Evolutionary conservation across 306 rosid genomes (phyloP).

Genomic region (Echinosophora koreensis): DNA sequence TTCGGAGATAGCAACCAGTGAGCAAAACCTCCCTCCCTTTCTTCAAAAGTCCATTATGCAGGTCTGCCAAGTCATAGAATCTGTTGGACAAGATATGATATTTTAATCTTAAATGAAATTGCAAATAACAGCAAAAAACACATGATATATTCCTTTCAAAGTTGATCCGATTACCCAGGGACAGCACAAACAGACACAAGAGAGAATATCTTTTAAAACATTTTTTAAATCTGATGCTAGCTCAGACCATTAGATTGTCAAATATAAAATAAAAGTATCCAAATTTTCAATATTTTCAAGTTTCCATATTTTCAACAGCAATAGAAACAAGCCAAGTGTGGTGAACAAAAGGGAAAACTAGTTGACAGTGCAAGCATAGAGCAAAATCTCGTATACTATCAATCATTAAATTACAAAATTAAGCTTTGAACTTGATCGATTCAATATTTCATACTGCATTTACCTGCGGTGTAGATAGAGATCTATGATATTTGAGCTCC

Average conservation of each 20-base stretch:
- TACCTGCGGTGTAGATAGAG: constrained; percentile 94
- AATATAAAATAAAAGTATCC: constrained; percentile 2
- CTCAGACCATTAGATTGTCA: constrained; percentile 1
- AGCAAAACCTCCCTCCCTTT: constrained; percentile 88
- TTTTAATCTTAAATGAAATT: constrained; percentile 35
- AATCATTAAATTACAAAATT: constrained; percentile 36
- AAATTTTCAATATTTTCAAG: constrained; percentile 28
- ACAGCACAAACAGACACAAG: constrained; percentile 17
- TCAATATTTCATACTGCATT: constrained; percentile 23
- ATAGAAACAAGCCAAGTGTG: constrained; percentile 27
- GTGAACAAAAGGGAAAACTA: constrained; percentile 3
- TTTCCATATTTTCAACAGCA: constrained; percentile 32
- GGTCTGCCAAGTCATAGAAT: constrained; percentile 72
- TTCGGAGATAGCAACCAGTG: constrained; percentile 95
- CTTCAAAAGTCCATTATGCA: constrained; percentile 75
- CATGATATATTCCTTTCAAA: constrained; percentile 4
- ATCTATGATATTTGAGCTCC: constrained; percentile 91
- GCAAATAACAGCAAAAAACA: constrained; percentile 25
- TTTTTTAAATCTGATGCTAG: constrained; percentile 11
- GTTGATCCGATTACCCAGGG: neutral
- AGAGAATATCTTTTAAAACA: constrained; percentile 22
- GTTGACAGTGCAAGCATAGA: neutral
- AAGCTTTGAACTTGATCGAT: neutral
- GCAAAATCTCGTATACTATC: constrained; percentile 7
- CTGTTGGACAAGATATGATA: constrained; percentile 54